These are phyloP conservation scores for Nakazawaea anatomiae DNA, from an alignment of 805 yeast genomes.

Conservation along the genomic window DNA sequence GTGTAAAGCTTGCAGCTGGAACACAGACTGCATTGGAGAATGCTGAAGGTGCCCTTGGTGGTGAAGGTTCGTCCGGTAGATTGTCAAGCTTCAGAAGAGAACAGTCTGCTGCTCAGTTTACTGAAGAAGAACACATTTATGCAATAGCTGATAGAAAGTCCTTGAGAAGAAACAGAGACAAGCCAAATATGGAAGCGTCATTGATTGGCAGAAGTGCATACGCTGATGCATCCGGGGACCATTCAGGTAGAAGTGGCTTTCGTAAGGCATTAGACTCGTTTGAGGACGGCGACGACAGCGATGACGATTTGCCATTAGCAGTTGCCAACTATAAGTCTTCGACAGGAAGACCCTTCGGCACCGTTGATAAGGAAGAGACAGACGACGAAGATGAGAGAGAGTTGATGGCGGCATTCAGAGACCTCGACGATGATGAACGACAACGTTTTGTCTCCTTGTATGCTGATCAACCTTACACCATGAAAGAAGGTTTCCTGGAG, in stretches of 20 bases:
- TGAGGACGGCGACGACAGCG: slow-evolving; percentile 23
- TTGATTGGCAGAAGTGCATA: slow-evolving; percentile 8
- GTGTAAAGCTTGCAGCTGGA: slow-evolving; percentile 83
- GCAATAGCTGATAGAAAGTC: slow-evolving; percentile 9
- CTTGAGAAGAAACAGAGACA: background rate
- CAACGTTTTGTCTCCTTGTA: slow-evolving; percentile 59
- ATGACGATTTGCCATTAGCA: slow-evolving; percentile 19
- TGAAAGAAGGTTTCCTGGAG: slow-evolving; percentile 66
- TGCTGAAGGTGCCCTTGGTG: slow-evolving; percentile 76
- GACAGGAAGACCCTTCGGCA: no score
- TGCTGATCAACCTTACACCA: slow-evolving; percentile 74
- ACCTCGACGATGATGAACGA: slow-evolving; percentile 24
- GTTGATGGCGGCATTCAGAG: slow-evolving; percentile 9
- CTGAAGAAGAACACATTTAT: slow-evolving; percentile 10
- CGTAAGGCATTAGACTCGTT: slow-evolving; percentile 15
- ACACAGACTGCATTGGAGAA: slow-evolving; percentile 76
- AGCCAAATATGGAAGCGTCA: background rate
- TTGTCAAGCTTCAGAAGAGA: slow-evolving; percentile 14
- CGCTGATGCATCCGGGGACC: background rate
- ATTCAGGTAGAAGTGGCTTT: background rate
- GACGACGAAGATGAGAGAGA: slow-evolving; percentile 12
- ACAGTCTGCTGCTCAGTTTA: background rate
- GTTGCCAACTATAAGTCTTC: background rate
- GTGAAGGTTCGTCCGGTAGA: slow-evolving; percentile 55
- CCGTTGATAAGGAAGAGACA: no score